Conservation (phyloP, 768 basidiomycete genomes). For the Suillus hirtellus region DNA sequence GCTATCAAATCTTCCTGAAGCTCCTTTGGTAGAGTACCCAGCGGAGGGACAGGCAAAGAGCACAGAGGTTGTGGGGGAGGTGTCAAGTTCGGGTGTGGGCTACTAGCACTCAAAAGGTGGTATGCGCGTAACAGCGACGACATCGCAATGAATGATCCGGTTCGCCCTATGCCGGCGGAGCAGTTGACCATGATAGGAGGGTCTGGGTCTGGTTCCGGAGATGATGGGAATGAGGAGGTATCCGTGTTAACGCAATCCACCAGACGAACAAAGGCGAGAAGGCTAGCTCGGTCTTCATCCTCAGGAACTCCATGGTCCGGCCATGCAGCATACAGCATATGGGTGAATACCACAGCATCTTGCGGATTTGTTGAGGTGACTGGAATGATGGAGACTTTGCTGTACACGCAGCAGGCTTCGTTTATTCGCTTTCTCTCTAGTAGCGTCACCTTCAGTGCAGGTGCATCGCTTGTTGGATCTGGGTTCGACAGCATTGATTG, state of each 20-base stretch:
- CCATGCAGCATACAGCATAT: constrained; percentile 76
- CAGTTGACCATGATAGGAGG: constrained; percentile 84
- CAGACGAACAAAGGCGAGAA: constrained; percentile 63
- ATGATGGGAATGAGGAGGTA: constrained; percentile 26
- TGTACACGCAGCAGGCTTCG: constrained; percentile 61
- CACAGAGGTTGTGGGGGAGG: constrained; percentile 30
- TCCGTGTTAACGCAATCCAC: constrained; percentile 64
- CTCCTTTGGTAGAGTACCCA: constrained; percentile 56
- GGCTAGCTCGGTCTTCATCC: constrained; percentile 54
- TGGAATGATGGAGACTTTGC: constrained; percentile 56
- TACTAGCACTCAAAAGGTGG: constrained; percentile 42
- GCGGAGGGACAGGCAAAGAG: constrained; percentile 45
- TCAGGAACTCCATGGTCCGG: constrained; percentile 84
- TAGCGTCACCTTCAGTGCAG: constrained; percentile 60
- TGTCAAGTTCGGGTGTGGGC: constrained; percentile 23
- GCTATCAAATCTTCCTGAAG: constrained; percentile 58
- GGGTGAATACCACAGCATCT: constrained; percentile 56
- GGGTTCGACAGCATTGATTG: constrained; percentile 48
- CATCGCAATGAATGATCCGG: constrained; percentile 82
- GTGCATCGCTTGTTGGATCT: constrained; percentile 40
- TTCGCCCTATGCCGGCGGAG: constrained; percentile 86
- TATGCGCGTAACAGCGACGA: constrained; percentile 73
- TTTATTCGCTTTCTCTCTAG: constrained; percentile 44
- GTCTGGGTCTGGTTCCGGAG: constrained; percentile 46
- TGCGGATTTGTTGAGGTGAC: constrained; percentile 27